Evolutionary conservation across 139 green algal genomes (phyloP).

Genomic region (Zygnema cylindricum): DNA sequence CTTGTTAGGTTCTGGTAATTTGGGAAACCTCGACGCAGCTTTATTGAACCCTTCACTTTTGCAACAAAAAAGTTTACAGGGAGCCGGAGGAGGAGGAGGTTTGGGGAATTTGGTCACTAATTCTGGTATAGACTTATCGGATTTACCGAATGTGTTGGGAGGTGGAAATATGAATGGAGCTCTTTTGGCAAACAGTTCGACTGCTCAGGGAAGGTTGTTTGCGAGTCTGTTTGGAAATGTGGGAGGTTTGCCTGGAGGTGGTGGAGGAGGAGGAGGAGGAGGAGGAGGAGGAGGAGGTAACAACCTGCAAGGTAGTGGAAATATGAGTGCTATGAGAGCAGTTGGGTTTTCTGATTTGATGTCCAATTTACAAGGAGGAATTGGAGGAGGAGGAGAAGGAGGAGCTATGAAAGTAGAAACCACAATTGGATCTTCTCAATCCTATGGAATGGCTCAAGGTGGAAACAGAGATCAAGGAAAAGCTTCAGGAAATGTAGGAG

Average conservation of each 20-base stretch:
- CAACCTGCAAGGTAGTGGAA: too few species aligned
- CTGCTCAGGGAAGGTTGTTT: slow-evolving; percentile 2
- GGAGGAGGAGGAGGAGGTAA: background rate
- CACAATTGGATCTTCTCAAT: background rate
- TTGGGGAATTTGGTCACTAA: background rate
- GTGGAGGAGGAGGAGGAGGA: too few species aligned
- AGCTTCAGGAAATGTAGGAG: background rate
- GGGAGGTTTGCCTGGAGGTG: background rate
- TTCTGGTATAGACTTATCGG: background rate
- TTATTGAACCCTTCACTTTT: slow-evolving; percentile 2
- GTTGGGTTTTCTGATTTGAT: background rate
- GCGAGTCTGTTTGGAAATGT: background rate
- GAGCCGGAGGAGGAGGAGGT: background rate
- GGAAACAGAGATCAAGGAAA: too few species aligned
- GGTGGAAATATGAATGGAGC: background rate
- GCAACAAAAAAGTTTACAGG: background rate
- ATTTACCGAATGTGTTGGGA: background rate
- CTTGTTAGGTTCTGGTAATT: background rate
- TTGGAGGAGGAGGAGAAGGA: background rate
- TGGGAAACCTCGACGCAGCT: too few species aligned
- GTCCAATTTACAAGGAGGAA: background rate
- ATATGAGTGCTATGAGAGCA: background rate
- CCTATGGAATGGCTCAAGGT: too few species aligned
- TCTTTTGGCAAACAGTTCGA: background rate
- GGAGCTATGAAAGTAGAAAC: background rate